phyloP scores from a whole-genome alignment of 2,329 filamentous ascomycete species.

The Diaporthe ampelina region DNA sequence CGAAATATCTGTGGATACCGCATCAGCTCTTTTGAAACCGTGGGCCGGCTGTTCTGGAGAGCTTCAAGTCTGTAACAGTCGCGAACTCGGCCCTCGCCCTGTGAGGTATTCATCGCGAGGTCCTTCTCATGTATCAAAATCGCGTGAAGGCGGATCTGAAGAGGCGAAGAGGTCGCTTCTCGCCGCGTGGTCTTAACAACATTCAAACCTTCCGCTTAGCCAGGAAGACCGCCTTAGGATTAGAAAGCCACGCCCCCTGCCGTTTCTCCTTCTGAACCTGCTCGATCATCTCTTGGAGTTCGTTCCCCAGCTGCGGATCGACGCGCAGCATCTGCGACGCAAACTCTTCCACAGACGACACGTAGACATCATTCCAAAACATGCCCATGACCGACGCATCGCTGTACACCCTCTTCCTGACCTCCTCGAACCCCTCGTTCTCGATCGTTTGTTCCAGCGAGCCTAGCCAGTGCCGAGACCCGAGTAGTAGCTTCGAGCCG shows the following conservation, averaged over 20 bases:
- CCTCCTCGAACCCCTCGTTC: neutral
- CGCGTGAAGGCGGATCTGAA: too few relatives aligned
- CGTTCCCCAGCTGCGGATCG: neutral
- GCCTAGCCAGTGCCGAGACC: constrained; percentile 2
- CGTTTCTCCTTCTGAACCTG: constrained; percentile 2
- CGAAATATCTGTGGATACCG: too few relatives aligned
- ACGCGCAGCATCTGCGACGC: neutral
- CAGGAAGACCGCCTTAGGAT: constrained; percentile 10
- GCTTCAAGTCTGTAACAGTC: too few relatives aligned
- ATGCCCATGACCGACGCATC: neutral
- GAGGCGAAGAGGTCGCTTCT: too few relatives aligned
- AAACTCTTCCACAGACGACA: neutral
- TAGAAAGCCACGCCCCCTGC: constrained; percentile 4
- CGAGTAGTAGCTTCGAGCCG: neutral
- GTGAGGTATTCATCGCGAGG: too few relatives aligned
- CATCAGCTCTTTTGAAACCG: too few relatives aligned
- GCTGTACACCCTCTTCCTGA: neutral
- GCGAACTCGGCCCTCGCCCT: too few relatives aligned
- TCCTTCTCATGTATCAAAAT: too few relatives aligned
- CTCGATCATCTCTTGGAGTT: neutral
- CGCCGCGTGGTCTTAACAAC: too few relatives aligned
- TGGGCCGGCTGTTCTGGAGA: too few relatives aligned
- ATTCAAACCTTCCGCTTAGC: neutral
- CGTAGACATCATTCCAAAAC: constrained; percentile 12
- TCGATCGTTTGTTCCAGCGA: constrained; percentile 1